Conservation (phyloP, 768 basidiomycete species). For the Sarcodon aspratus region DNA sequence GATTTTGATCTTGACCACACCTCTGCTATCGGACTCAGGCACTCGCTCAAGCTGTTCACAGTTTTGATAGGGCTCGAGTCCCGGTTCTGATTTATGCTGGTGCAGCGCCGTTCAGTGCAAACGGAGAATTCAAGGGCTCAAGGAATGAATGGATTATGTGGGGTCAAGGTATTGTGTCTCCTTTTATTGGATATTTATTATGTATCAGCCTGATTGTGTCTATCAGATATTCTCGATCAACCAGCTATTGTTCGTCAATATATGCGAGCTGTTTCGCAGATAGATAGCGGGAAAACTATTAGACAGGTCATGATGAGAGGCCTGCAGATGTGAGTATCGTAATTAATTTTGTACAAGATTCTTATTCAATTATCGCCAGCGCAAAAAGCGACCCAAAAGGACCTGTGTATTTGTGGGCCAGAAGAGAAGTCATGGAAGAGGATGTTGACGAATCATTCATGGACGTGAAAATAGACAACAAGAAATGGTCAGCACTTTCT, state of each 20-base stretch:
- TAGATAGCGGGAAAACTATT: slow-evolving; percentile 40
- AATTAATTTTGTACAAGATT: not conserved
- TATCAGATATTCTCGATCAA: slow-evolving; percentile 58
- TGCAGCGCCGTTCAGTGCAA: slow-evolving; percentile 45
- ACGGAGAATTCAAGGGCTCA: slow-evolving; percentile 46
- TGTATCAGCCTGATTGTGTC: not conserved
- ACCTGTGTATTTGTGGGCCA: slow-evolving; percentile 64
- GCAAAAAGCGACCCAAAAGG: slow-evolving; percentile 63
- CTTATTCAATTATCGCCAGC: slow-evolving; percentile 19
- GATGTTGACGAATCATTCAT: slow-evolving; percentile 32
- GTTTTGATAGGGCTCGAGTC: slow-evolving; percentile 46
- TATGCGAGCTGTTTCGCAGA: slow-evolving; percentile 56
- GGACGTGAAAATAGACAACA: slow-evolving; percentile 16
- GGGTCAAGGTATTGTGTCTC: slow-evolving; percentile 38
- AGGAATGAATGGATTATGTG: slow-evolving; percentile 72
- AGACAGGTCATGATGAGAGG: slow-evolving; percentile 43
- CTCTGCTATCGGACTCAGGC: slow-evolving; percentile 24
- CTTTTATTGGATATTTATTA: not conserved
- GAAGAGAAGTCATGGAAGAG: slow-evolving; percentile 62
- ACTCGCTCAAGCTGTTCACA: slow-evolving; percentile 62
- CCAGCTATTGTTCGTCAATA: slow-evolving; percentile 62
- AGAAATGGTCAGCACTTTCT: slow-evolving; percentile 41
- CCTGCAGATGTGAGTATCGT: slow-evolving; percentile 43
- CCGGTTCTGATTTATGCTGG: slow-evolving; percentile 69
- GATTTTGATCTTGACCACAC: not conserved